Evolutionary conservation across 1,284 basidiomycete genomes (phyloP).

Genomic region (Ganoderma sinense): DNA sequence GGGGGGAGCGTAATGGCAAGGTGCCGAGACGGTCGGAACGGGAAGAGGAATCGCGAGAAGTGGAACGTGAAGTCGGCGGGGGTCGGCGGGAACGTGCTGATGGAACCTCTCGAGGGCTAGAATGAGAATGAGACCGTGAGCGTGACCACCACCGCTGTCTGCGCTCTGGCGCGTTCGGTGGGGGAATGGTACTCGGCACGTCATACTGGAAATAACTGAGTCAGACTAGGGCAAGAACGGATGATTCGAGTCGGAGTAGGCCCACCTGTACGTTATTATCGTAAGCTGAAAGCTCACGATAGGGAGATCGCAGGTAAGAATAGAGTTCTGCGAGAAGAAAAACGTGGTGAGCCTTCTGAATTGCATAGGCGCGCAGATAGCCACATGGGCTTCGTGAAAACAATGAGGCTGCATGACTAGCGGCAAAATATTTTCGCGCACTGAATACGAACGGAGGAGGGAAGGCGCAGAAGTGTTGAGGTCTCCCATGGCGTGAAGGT

Average conservation of each 20-base stretch:
- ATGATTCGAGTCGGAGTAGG: conserved; percentile 6
- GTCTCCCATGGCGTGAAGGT: not conserved
- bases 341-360: conserved; percentile 19
- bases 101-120: conserved; percentile 7
- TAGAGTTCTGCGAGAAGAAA: conserved; percentile 72
- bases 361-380: conserved; percentile 9
- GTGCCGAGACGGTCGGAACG: not conserved
- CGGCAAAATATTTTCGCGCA: not conserved
- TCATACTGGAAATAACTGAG: conserved; percentile 58
- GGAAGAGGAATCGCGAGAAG: conserved; percentile 7
- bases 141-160: conserved; percentile 50
- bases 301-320: conserved; percentile 85
- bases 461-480: not conserved
- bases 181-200: conserved; percentile 45
- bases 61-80: conserved; percentile 10
- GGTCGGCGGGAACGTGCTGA: conserved; percentile 11
- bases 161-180: conserved; percentile 41
- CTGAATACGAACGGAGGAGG: conserved; percentile 3
- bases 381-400: conserved; percentile 12
- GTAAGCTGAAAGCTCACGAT: conserved; percentile 80
- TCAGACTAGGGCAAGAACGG: conserved; percentile 12
- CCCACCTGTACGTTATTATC: conserved; percentile 83
- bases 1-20: conserved; percentile 2
- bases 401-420: conserved; percentile 3
- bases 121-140: conserved; percentile 31